Percentiles rank a stretch among this genome's conserved stretches.
Evolutionary conservation across 2,329 filamentous ascomycete genomes (phyloP).

Genomic region (Colletotrichum musae): DNA sequence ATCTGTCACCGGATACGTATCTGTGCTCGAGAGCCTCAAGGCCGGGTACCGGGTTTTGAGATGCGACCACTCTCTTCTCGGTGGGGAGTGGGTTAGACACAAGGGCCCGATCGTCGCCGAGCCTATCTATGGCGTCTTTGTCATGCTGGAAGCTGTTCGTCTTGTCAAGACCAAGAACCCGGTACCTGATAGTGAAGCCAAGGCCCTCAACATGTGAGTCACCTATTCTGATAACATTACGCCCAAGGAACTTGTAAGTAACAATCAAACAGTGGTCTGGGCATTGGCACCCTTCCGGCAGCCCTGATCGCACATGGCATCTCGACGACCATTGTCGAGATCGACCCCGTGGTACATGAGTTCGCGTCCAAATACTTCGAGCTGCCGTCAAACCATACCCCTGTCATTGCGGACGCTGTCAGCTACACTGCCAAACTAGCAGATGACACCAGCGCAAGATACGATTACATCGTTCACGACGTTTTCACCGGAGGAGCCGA

Average conservation of each 20-base stretch:
- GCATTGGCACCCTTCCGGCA: conserved; percentile 91
- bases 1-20: conserved; percentile 92
- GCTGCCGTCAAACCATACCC: conserved; percentile 81
- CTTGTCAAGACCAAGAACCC: conserved; percentile 75
- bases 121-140: conserved; percentile 96
- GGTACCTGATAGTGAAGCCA: conserved; percentile 75
- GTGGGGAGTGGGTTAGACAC: conserved; percentile 86
- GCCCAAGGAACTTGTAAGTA: conserved; percentile 41
- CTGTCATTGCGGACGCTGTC: conserved; percentile 87
- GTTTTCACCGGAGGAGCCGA: conserved; percentile 98
- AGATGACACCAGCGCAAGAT: conserved; percentile 64
- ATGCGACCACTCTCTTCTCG: conserved; percentile 94
- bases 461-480: conserved; percentile 96
- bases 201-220: conserved; percentile 86
- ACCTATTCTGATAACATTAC: background rate
- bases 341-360: conserved; percentile 89
- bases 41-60: conserved; percentile 85
- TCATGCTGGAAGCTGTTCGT: conserved; percentile 92
- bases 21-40: conserved; percentile 83
- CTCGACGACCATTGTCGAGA: conserved; percentile 93
- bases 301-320: conserved; percentile 91
- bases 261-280: conserved; percentile 77
- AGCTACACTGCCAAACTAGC: conserved; percentile 70
- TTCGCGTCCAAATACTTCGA: conserved; percentile 88
- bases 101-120: conserved; percentile 74